phyloP scores from a whole-genome alignment of 108 stramenopile genomes.

The Parietichytrium sp. region DNA sequence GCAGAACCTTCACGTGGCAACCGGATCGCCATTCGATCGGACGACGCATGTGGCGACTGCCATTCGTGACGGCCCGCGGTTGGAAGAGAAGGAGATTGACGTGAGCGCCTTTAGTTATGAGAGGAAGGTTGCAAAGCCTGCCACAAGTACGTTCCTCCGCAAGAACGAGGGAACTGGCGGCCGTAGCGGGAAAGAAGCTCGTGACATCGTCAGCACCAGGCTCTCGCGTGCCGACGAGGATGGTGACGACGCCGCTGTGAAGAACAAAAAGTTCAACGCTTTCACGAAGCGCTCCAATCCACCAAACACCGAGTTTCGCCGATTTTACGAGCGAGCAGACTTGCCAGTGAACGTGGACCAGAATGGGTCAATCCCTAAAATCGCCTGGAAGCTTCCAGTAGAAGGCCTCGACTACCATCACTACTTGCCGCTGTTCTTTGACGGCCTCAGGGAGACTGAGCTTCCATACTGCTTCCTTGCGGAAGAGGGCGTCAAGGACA shows the following conservation, averaged over 20 bases:
- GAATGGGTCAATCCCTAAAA: constrained; percentile 58
- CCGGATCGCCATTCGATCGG: constrained; percentile 6
- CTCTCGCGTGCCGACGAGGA: neutral
- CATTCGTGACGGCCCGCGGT: neutral
- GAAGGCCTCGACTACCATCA: constrained; percentile 82
- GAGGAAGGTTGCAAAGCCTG: neutral
- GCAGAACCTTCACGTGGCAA: neutral
- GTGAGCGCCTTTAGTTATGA: constrained; percentile 34
- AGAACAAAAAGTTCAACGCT: neutral
- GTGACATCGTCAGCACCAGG: no score
- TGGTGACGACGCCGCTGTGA: neutral
- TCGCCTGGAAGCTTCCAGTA: constrained; percentile 81
- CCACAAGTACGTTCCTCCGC: neutral
- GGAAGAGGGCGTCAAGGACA: constrained; percentile 81
- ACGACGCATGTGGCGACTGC: neutral
- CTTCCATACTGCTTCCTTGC: constrained; percentile 80
- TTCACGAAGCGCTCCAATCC: constrained; percentile 70
- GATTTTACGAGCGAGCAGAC: constrained; percentile 80
- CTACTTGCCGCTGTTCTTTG: constrained; percentile 83
- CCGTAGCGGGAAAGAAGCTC: neutral
- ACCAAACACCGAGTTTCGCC: constrained; percentile 79
- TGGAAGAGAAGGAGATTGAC: constrained; percentile 16
- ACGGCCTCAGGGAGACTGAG: constrained; percentile 80
- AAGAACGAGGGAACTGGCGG: constrained; percentile 26
- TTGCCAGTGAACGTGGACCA: constrained; percentile 79